Conservation (phyloP, 1,284 basidiomycete genomes). For the Hortiboletus rubellus region DNA sequence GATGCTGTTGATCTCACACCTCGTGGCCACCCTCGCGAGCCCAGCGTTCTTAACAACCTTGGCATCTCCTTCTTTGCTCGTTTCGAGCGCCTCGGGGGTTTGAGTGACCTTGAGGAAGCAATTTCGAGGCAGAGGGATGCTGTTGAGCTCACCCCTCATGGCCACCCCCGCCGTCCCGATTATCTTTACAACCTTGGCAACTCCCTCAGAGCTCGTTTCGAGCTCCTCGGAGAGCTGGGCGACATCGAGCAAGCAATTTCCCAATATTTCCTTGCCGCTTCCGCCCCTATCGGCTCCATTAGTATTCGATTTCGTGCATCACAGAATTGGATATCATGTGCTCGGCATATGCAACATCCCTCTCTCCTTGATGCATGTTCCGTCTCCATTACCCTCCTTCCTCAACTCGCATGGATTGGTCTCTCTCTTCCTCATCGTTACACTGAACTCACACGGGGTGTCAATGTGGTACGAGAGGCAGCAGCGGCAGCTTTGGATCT, state of each 20-base stretch:
- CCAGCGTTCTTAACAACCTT: too few species aligned
- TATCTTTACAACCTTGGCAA: not conserved
- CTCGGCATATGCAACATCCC: not conserved
- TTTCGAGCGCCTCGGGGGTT: not conserved
- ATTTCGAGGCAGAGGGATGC: not conserved
- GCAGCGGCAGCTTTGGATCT: not conserved
- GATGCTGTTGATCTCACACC: too few species aligned
- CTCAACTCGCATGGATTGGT: slow-evolving; percentile 1
- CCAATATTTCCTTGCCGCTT: not conserved
- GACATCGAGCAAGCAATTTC: too few species aligned
- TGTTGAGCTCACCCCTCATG: not conserved
- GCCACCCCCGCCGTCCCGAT: not conserved
- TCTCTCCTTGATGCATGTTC: not conserved
- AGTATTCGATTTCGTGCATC: not conserved
- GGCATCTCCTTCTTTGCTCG: not conserved
- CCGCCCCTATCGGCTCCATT: not conserved
- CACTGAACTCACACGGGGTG: not conserved
- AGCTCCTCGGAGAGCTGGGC: too few species aligned
- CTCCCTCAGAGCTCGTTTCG: not conserved
- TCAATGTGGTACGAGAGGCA: not conserved
- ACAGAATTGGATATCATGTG: not conserved
- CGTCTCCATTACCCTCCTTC: not conserved
- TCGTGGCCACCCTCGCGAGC: too few species aligned
- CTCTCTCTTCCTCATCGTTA: not conserved
- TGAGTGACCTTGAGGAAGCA: not conserved